Conservation (phyloP, 305 asterid genomes). For the Fraxinus angustifolia region DNA sequence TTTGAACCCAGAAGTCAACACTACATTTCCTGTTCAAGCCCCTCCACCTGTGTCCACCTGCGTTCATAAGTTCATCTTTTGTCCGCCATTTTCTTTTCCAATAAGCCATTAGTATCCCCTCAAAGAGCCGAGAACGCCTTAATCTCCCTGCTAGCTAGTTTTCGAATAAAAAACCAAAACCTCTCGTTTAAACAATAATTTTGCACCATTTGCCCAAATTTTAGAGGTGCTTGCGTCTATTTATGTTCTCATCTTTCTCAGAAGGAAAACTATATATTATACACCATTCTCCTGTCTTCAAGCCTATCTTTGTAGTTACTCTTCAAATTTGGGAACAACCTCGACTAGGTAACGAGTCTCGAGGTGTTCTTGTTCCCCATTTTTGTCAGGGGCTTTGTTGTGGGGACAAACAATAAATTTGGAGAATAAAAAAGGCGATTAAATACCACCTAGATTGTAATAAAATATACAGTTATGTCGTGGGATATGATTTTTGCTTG, state of each 20-base stretch:
- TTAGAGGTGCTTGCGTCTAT: slow-evolving; percentile 52
- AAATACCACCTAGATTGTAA: slow-evolving; percentile 36
- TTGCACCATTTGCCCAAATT: slow-evolving; percentile 40
- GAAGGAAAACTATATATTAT: slow-evolving; percentile 26
- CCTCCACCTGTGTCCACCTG: slow-evolving; percentile 33
- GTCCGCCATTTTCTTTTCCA: slow-evolving; percentile 27
- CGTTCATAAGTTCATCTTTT: slow-evolving; percentile 26
- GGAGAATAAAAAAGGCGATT: slow-evolving; percentile 32
- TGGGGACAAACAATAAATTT: slow-evolving; percentile 36
- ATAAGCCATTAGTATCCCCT: slow-evolving; percentile 55
- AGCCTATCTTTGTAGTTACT: slow-evolving; percentile 20
- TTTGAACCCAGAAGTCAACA: slow-evolving; percentile 22
- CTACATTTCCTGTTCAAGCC: slow-evolving; percentile 35
- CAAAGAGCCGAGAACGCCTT: slow-evolving; percentile 37
- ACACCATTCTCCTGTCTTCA: slow-evolving; percentile 26
- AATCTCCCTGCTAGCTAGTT: slow-evolving; percentile 46
- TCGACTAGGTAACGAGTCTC: slow-evolving; percentile 36
- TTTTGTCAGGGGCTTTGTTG: slow-evolving; percentile 50
- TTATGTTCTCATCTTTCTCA: slow-evolving; percentile 39
- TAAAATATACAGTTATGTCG: slow-evolving; percentile 42
- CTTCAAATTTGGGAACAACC: slow-evolving; percentile 29
- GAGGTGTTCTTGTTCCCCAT: slow-evolving; percentile 42
- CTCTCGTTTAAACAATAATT: slow-evolving; percentile 31
- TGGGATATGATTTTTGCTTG: slow-evolving; percentile 33
- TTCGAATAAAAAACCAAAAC: slow-evolving; percentile 42